Evolutionary conservation across 108 stramenopile genomes (phyloP).

Genomic region (Schizochytrium sp.): DNA sequence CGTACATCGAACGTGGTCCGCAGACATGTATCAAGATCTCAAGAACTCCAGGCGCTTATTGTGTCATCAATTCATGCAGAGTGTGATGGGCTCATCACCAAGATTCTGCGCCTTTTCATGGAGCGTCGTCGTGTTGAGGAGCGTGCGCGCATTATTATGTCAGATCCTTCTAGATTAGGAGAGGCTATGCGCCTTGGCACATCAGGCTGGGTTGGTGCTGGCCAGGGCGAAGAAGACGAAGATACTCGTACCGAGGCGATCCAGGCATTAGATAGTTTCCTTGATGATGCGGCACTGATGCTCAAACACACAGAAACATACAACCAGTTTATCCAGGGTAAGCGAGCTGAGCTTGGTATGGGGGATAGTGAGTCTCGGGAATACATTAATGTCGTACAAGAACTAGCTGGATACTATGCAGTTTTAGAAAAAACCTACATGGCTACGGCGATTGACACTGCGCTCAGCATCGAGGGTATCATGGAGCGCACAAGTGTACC

Average conservation of each 20-base stretch:
- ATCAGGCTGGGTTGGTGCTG: slow-evolving; percentile 5
- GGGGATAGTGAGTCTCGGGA: slow-evolving; percentile 1
- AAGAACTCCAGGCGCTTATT: slow-evolving; percentile 5
- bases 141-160: background rate
- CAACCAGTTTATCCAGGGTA: slow-evolving; percentile 25
- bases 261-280: background rate
- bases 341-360: slow-evolving; percentile 17
- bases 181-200: slow-evolving; percentile 52
- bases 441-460: background rate
- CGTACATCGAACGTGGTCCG: slow-evolving; percentile 39
- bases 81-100: slow-evolving; percentile 56
- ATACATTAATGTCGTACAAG: slow-evolving; percentile 44
- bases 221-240: background rate
- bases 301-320: slow-evolving; percentile 55
- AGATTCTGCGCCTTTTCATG: slow-evolving; percentile 15
- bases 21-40: background rate
- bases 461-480: background rate
- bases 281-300: slow-evolving; percentile 34
- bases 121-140: slow-evolving; percentile 18
- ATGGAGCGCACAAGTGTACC: slow-evolving; percentile 7
- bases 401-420: slow-evolving; percentile 53
- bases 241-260: slow-evolving; percentile 34
- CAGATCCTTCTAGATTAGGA: background rate
- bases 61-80: slow-evolving; percentile 35
- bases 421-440: slow-evolving; percentile 51